Percentiles rank a stretch among this genome's conserved stretches.
Evolutionary conservation across 345 rosid genomes (phyloP).

Genomic region (Melaleuca quinquenervia): DNA sequence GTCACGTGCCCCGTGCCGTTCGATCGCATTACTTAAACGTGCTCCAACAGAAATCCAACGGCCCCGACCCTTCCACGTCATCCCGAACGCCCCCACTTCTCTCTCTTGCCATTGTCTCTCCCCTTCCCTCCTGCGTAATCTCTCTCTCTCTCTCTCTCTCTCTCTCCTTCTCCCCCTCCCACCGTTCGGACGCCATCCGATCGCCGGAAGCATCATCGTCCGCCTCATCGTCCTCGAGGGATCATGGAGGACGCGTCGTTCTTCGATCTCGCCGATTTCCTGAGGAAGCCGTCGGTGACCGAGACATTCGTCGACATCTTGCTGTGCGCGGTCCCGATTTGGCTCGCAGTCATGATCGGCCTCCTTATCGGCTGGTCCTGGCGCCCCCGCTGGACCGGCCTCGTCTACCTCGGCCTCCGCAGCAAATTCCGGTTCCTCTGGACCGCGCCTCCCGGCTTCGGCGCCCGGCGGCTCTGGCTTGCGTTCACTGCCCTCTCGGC

Average conservation of each 20-base stretch:
- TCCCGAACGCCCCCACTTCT: background rate
- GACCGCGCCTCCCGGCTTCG: slow-evolving; percentile 91
- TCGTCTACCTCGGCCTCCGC: slow-evolving; percentile 69
- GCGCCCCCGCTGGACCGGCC: slow-evolving; percentile 93
- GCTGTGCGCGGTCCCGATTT: slow-evolving; percentile 91
- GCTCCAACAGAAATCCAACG: background rate
- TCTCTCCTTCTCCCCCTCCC: background rate
- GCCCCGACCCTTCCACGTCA: slow-evolving; percentile 22
- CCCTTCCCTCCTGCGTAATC: background rate
- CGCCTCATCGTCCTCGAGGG: background rate
- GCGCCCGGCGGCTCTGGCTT: slow-evolving; percentile 90
- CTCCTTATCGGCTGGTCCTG: slow-evolving; percentile 95
- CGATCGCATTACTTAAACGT: background rate
- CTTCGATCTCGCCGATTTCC: slow-evolving; percentile 50
- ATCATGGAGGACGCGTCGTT: slow-evolving; percentile 52
- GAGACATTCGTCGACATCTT: slow-evolving; percentile 91
- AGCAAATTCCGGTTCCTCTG: slow-evolving; percentile 69
- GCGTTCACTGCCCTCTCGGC: slow-evolving; percentile 88
- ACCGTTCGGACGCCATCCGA: background rate
- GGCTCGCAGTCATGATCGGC: slow-evolving; percentile 95
- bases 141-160: background rate
- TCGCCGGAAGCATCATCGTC: background rate
- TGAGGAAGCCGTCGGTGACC: slow-evolving; percentile 48
- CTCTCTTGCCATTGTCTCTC: background rate
- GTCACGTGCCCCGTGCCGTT: background rate